A percentile compares a stretch with the other conserved stretches of the same genome.
Evolutionary conservation across 2,329 filamentous ascomycete species (phyloP).

Genomic region (Paracamarosporium sp.): DNA sequence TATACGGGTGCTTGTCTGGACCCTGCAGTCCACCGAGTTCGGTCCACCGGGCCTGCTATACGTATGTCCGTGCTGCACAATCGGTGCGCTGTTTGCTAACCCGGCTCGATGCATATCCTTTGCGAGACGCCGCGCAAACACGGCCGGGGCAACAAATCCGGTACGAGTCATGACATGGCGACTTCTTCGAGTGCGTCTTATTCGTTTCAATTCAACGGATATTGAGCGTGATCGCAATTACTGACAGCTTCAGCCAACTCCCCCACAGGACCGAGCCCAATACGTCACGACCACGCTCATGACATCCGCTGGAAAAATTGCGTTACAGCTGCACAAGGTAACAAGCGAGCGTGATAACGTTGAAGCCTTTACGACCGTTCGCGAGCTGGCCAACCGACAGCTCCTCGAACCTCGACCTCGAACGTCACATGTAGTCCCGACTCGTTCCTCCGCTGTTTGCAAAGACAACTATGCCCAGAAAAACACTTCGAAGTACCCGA

Average conservation of each 20-base stretch:
- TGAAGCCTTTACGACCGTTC: background rate
- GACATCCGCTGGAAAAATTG: background rate
- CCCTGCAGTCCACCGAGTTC: background rate
- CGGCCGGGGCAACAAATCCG: background rate
- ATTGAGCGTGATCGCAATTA: background rate
- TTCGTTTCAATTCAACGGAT: background rate
- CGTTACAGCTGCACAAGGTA: background rate
- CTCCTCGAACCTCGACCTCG: background rate
- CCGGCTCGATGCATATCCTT: background rate
- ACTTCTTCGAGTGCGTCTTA: background rate
- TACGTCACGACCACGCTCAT: background rate
- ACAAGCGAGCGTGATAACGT: background rate
- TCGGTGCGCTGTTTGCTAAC: background rate
- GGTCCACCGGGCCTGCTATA: background rate
- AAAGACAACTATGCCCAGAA: too few relatives aligned
- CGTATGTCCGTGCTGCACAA: background rate
- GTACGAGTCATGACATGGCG: background rate
- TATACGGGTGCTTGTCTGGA: background rate
- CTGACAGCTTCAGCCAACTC: background rate
- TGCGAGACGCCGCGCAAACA: background rate
- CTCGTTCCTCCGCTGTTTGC: too few relatives aligned
- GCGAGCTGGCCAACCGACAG: background rate
- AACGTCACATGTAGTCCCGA: too few relatives aligned
- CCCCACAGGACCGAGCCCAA: background rate
- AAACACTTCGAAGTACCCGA: too few relatives aligned